These are phyloP conservation scores for Phoma sp. DNA, from an alignment of 2,329 filamentous ascomycete species.

Conservation along the genomic window DNA sequence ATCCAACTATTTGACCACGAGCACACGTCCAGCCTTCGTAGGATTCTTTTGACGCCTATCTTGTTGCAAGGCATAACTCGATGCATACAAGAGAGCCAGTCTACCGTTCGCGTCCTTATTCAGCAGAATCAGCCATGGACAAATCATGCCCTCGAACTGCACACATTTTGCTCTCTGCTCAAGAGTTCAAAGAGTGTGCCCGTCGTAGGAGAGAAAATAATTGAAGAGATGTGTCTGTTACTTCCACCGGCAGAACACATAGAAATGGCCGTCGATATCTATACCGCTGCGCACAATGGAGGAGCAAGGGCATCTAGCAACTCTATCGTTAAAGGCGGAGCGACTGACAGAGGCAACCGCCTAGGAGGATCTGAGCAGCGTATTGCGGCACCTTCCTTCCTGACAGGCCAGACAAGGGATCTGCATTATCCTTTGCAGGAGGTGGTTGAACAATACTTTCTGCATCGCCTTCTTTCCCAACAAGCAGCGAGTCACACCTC, in stretches of 20 bases:
- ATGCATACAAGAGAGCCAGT: slow-evolving; percentile 34
- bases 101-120: slow-evolving; percentile 28
- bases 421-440: slow-evolving; percentile 18
- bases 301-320: neutral
- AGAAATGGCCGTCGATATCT: slow-evolving; percentile 25
- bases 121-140: slow-evolving; percentile 23
- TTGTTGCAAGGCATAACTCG: slow-evolving; percentile 31
- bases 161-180: slow-evolving; percentile 27
- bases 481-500: slow-evolving; percentile 12
- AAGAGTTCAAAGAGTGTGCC: slow-evolving; percentile 23
- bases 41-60: slow-evolving; percentile 25
- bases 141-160: slow-evolving; percentile 28
- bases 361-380: too few species aligned
- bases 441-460: slow-evolving; percentile 26
- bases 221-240: slow-evolving; percentile 9
- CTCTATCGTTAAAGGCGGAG: neutral
- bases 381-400: neutral
- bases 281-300: slow-evolving; percentile 7
- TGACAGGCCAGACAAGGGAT: neutral
- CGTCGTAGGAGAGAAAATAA: neutral
- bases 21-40: slow-evolving; percentile 20
- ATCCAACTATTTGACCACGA: slow-evolving; percentile 25
- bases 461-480: slow-evolving; percentile 24
- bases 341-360: neutral
- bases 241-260: slow-evolving; percentile 24